phyloP scores from a whole-genome alignment of 139 green algal genomes.

The Marvania coccoides region DNA sequence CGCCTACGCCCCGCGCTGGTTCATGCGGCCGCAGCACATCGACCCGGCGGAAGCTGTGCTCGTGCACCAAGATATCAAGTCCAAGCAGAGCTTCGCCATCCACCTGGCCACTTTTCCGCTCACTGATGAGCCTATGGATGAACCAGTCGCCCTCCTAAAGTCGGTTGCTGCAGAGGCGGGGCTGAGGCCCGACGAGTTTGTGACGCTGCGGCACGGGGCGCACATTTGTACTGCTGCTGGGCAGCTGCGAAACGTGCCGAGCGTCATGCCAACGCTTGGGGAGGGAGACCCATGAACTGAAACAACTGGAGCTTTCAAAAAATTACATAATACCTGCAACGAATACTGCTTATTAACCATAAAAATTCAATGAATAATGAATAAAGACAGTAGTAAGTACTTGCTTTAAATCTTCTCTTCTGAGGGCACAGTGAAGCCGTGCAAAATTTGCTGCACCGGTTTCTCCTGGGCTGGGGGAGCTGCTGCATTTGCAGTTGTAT shows the following conservation, averaged over 20 bases:
- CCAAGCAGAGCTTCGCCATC: constrained; percentile 39
- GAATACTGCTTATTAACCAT: too few relatives aligned
- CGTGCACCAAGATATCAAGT: constrained; percentile 49
- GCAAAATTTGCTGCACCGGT: too few relatives aligned
- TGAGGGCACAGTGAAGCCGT: too few relatives aligned
- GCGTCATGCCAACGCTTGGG: background rate
- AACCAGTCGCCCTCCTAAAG: constrained; percentile 37
- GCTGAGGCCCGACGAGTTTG: constrained; percentile 33
- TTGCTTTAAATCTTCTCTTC: too few relatives aligned
- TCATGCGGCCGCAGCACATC: constrained; percentile 53
- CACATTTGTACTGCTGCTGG: background rate
- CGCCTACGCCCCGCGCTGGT: constrained; percentile 28
- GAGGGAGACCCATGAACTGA: too few relatives aligned
- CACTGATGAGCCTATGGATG: constrained; percentile 56
- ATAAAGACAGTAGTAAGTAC: too few relatives aligned
- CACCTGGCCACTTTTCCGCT: constrained; percentile 64
- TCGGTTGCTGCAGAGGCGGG: constrained; percentile 5
- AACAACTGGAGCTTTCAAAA: too few relatives aligned
- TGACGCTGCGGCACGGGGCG: constrained; percentile 49
- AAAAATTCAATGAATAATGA: too few relatives aligned
- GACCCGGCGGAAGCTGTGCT: constrained; percentile 59
- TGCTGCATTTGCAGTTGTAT: too few relatives aligned
- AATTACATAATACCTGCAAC: too few relatives aligned
- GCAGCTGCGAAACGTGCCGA: background rate
- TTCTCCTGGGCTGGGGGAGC: too few relatives aligned